Conservation (phyloP, 257 asterid species). For the Nicotiana tomentosiformis region DNA sequence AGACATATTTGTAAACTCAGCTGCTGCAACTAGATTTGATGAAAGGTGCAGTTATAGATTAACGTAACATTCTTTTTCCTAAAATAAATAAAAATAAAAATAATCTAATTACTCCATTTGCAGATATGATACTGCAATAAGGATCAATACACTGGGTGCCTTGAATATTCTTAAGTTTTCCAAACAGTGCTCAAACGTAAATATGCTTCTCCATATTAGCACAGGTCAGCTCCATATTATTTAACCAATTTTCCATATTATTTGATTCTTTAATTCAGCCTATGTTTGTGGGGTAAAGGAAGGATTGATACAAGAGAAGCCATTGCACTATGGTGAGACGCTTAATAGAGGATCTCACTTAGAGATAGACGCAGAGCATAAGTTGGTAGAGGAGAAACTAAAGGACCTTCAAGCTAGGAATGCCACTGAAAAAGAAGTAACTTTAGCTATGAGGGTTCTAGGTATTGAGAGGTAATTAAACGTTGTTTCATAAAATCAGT, state of each 20-base stretch:
- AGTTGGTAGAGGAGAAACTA: constrained; percentile 29
- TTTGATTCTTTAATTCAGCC: too few species aligned
- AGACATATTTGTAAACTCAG: constrained; percentile 48
- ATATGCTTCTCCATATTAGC: constrained; percentile 17
- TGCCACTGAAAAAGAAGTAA: too few species aligned
- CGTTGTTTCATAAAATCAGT: too few species aligned
- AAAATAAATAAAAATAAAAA: not conserved
- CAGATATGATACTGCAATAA: constrained; percentile 19
- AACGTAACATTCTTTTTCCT: not conserved
- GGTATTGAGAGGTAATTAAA: too few species aligned
- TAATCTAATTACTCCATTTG: not conserved
- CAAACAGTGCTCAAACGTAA: constrained; percentile 10
- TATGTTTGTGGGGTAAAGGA: too few species aligned
- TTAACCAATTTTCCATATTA: too few species aligned
- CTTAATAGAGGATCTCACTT: constrained; percentile 28
- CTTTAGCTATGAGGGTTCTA: too few species aligned
- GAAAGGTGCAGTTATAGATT: constrained; percentile 19
- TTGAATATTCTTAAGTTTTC: constrained; percentile 13
- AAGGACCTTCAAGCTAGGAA: not conserved
- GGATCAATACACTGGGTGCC: constrained; percentile 9
- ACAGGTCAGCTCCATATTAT: constrained; percentile 9
- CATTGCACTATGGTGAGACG: constrained; percentile 16
- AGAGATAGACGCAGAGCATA: constrained; percentile 37
- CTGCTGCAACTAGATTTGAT: constrained; percentile 47
- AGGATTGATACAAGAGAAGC: too few species aligned